phyloP scores from a whole-genome alignment of 2,329 filamentous ascomycete genomes.

The Penicillium olsonii region DNA sequence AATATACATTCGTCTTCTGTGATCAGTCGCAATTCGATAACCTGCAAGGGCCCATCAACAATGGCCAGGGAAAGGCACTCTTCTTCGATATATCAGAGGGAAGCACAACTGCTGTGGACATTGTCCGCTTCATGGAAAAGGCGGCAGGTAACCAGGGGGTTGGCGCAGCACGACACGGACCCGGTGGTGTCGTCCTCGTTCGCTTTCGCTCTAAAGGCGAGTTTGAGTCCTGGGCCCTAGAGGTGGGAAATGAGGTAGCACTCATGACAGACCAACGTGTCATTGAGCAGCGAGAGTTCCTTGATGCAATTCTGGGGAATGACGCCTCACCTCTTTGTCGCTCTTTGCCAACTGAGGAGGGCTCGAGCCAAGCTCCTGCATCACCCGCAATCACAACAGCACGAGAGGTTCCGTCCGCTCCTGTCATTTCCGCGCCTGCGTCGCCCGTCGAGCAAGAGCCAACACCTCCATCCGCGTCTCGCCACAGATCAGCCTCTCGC shows the following conservation, averaged over 20 bases:
- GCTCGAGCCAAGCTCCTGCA: constrained; percentile 28
- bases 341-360: constrained; percentile 59
- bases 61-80: constrained; percentile 80
- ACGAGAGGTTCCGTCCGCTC: neutral
- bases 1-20: constrained; percentile 87
- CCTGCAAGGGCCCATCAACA: constrained; percentile 71
- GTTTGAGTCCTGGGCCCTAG: constrained; percentile 65
- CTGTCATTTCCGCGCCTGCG: neutral
- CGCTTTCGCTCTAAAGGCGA: constrained; percentile 65
- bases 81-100: constrained; percentile 62
- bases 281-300: constrained; percentile 85
- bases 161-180: constrained; percentile 63
- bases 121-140: constrained; percentile 74
- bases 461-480: neutral
- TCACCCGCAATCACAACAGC: neutral
- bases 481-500: constrained; percentile 12
- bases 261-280: constrained; percentile 75
- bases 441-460: neutral
- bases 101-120: constrained; percentile 70
- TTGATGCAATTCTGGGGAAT: constrained; percentile 83
- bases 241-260: constrained; percentile 70
- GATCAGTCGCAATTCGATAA: constrained; percentile 73
- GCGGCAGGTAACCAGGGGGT: constrained; percentile 73
- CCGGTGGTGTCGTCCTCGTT: constrained; percentile 73
- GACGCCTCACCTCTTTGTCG: constrained; percentile 73